These are phyloP conservation scores for Daedaleopsis sinensis DNA, from an alignment of 768 basidiomycete species.

Conservation along the genomic window DNA sequence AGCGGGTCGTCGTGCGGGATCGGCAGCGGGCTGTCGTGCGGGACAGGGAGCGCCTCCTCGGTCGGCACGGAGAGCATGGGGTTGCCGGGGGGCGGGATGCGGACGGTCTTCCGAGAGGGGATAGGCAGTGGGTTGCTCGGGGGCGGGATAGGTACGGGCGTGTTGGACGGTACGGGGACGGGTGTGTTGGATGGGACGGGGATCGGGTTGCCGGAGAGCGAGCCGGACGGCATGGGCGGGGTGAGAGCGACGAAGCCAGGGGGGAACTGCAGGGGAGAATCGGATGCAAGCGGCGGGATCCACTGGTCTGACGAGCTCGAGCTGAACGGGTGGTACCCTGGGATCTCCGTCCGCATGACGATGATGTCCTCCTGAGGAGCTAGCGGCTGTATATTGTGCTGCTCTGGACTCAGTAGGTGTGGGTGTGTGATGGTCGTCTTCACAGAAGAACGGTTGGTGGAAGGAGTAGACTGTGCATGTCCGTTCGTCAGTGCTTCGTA, in stretches of 20 bases:
- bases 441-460: constrained; percentile 22
- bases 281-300: neutral
- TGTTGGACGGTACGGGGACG: constrained; percentile 6
- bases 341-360: constrained; percentile 15
- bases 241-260: constrained; percentile 21
- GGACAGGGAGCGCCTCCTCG: neutral
- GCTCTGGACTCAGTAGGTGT: constrained; percentile 35
- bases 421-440: constrained; percentile 21
- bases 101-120: neutral
- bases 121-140: constrained; percentile 6
- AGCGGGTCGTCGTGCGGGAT: constrained; percentile 11
- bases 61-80: constrained; percentile 1
- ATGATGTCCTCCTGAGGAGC: constrained; percentile 10
- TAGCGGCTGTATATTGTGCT: constrained; percentile 17
- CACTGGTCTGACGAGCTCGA: neutral
- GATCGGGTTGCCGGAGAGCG: neutral
- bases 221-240: constrained; percentile 1
- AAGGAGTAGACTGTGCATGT: constrained; percentile 22
- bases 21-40: neutral
- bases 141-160: constrained; percentile 8
- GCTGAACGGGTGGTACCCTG: constrained; percentile 7
- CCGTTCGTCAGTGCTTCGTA: neutral
- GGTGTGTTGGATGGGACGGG: constrained; percentile 11
- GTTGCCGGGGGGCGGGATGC: neutral
- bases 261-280: constrained; percentile 7